These are phyloP conservation scores for Bjerkandera adusta DNA, from an alignment of 1,284 basidiomycete genomes.

Conservation along the genomic window DNA sequence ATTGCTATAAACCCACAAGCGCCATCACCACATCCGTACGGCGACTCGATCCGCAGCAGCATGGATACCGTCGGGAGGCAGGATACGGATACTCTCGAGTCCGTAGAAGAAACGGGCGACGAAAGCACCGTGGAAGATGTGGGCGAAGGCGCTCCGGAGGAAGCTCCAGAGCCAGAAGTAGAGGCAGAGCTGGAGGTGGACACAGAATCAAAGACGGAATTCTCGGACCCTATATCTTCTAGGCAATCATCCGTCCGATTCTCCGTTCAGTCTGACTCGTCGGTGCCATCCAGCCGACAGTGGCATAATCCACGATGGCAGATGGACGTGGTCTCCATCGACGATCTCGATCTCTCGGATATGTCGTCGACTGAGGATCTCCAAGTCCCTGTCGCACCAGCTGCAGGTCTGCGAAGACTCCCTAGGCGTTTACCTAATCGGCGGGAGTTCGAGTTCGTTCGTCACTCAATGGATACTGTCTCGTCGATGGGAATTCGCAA, in stretches of 20 bases:
- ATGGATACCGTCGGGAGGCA: background rate
- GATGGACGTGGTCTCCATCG: constrained; percentile 71
- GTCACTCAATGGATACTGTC: constrained; percentile 62
- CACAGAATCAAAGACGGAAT: too few species aligned
- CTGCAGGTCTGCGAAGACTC: constrained; percentile 53
- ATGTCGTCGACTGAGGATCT: constrained; percentile 52
- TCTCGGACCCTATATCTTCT: too few species aligned
- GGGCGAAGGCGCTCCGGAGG: background rate
- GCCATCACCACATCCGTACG: too few species aligned
- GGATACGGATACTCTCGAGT: constrained; percentile 3
- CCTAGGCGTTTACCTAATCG: constrained; percentile 63
- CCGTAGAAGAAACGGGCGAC: constrained; percentile 9
- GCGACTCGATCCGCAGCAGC: background rate
- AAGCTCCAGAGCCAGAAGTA: too few species aligned
- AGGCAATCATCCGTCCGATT: background rate
- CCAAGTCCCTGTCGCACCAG: constrained; percentile 28
- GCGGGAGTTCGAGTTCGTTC: constrained; percentile 75
- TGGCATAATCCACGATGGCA: constrained; percentile 38
- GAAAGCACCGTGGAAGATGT: constrained; percentile 3
- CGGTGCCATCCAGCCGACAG: background rate
- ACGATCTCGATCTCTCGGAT: constrained; percentile 73
- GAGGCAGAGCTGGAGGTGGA: constrained; percentile 6
- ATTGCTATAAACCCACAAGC: too few species aligned
- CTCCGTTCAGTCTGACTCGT: constrained; percentile 2
- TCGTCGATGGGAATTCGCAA: constrained; percentile 74